A percentile compares a stretch with the other conserved stretches of the same genome.
These are phyloP conservation scores for Sugiyamaella smithiae DNA, from an alignment of 805 yeast genomes.

Conservation along the genomic window DNA sequence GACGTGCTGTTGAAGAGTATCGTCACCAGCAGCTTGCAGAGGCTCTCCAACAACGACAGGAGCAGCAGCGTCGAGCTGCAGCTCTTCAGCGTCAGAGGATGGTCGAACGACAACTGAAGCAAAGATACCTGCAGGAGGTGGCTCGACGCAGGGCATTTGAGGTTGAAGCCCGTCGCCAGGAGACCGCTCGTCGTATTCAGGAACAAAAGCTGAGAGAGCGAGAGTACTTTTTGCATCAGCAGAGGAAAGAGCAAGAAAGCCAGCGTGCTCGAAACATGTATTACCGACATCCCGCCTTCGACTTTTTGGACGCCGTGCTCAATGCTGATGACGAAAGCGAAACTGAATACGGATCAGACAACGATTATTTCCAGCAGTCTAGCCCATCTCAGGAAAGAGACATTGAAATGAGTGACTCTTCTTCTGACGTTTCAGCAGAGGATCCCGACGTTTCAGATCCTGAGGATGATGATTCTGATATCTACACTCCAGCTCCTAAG, in stretches of 20 bases:
- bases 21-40: slow-evolving; percentile 9
- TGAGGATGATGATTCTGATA: slow-evolving; percentile 11
- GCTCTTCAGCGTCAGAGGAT: not conserved
- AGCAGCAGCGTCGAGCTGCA: slow-evolving; percentile 7
- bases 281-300: slow-evolving; percentile 6
- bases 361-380: slow-evolving; percentile 11
- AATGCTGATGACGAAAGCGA: slow-evolving; percentile 11
- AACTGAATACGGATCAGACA: slow-evolving; percentile 5
- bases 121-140: not conserved
- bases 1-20: slow-evolving; percentile 14
- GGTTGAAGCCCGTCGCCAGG: not conserved
- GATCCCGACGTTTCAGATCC: slow-evolving; percentile 22
- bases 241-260: not conserved
- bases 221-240: not conserved
- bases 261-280: not conserved
- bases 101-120: not conserved
- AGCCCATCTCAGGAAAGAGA: slow-evolving; percentile 14
- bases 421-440: slow-evolving; percentile 10
- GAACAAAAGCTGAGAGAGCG: not conserved
- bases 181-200: not conserved
- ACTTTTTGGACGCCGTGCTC: not conserved
- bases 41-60: slow-evolving; percentile 4
- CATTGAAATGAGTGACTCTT: slow-evolving; percentile 11
- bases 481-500: slow-evolving; percentile 9
- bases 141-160: not conserved